Evolutionary conservation across 73 alveolate species (phyloP), one percentile per base, ranked within the genome.

Genomic region (Effrenium voratum): DNA sequence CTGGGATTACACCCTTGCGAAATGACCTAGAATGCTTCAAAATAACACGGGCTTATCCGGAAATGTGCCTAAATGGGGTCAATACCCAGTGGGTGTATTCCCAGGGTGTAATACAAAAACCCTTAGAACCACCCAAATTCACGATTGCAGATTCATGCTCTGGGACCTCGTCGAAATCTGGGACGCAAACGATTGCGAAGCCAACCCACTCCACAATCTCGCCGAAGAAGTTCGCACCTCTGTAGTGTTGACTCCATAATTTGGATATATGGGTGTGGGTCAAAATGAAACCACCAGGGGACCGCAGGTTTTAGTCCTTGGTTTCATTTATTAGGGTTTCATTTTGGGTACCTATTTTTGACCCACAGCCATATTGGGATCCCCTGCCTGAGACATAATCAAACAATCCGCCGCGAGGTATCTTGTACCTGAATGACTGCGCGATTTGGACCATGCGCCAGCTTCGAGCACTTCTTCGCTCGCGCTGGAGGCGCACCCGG

Each of bases 161-260:
- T 55, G 68, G 68, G 30, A 55, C 22, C 68, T 22, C 68, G 22
- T 19, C 32, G 15, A 55, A n/a, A 26, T 68, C 82, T 36, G 24
- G 46, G 82, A n/a, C 49, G 49, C 90, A 38, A 47, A 10, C 94
- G 12, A 40, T 32, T 34, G 94, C 94, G 28, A 40, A 86, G 81
- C 94, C 94, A 0, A 50, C 59, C 94, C 94, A 86, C 82, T 86
- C 94, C 47, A 86, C 46, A 82, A 86, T 86, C 82, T 86, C 94
- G 15, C 94, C 94, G 34, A 86, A 86, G 63, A 86, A 86, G 63
- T 86, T 86, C n/a, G 94, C 94, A 60, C 94, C 94, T 86, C 34
- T 13, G 32, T 47, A 16, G 49, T n/a, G n/a, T n/a, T n/a, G n/a
- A n/a, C n/a, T n/a, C n/a, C n/a, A n/a, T n/a, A n/a, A n/a, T n/a